Base-by-base conservation (phyloP, 2,329 filamentous ascomycete genomes). In the Sphaceloma murrayae region DNA sequence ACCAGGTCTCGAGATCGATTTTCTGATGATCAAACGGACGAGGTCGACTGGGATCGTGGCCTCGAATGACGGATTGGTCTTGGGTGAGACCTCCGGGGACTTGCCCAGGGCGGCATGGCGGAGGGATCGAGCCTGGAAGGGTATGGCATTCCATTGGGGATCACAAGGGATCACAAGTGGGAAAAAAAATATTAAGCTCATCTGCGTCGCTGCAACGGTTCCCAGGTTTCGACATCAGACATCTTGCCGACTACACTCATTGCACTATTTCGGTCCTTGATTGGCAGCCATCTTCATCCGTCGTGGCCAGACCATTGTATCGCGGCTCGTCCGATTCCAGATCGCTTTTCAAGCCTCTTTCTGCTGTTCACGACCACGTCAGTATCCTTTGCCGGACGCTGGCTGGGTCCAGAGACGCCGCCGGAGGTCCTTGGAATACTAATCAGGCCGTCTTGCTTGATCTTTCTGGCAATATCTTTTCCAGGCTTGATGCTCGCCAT, bases 151-250 rank as follows among this genome's bases (percentile, higher is more conserved):
- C n/a, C n/a, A n/a, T n/a, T n/a, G n/a, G n/a, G n/a, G n/a, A n/a
- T n/a, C n/a, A n/a, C n/a, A n/a, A n/a, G n/a, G n/a, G n/a, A n/a
- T n/a, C n/a, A n/a, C n/a, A 22, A 30, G 16, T 27, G 21, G 17
- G 22, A 29, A 27, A 17, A 13, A 14, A 29, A 26, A 29, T 30
- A n/a, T n/a, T n/a, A 40, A 40, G 36, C 36, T 40, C 36, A 17
- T 40, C 10, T 40, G 36, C 27, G 36, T 29, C 36, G 36, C 36
- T 40, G 11, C n/a, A 40, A 40, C 36, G 36, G 22, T 30, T 40
- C 21, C 22, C 36, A 40, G 29, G 36, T 40, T 40, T 40, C 36
- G 36, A 40, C 36, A 40, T 40, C 22, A 40, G 36, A 40, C 36
- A 40, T 9, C 24, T n/a, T n/a, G n/a, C 36, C 36, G 36, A 40